Base-by-base conservation (phyloP, 257 asterid genomes). In the Ligustrum vulgare region DNA sequence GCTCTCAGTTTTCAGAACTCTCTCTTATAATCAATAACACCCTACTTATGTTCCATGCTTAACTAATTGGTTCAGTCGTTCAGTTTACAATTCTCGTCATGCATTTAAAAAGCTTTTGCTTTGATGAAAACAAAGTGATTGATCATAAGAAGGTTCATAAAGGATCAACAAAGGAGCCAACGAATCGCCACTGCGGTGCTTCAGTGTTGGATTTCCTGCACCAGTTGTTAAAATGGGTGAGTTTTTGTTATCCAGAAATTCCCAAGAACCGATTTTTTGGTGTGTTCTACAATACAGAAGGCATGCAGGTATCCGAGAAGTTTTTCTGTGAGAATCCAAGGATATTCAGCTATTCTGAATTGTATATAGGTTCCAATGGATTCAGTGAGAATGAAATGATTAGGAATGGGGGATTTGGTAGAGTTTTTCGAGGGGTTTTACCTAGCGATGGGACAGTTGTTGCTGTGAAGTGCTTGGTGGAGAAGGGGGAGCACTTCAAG, bases 331-430 rank as follows among this genome's bases (percentile, higher is more conserved):
- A 88, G 69, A 93, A 91, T 25, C 94, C 97, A 3, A 89, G 98
- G 70, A 86, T 87, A 1, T 95, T 92, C 77, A 89, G 96, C 87
- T 95, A 89, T 71, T 81, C 98, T 1, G 99, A 95, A 91, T 93
- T 95, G 2, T 95, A 86, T 76, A 77, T 94, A 10, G 98, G 93
- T 72, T 87, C 97, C 0, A 85, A 86, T 13, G 99, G 96, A 3
- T 94, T 94, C 75, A 78, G 80, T 66, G 81, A 81, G 25, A 75
- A 80, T 3, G 85, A 84, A 67, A 37, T 92, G 6, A 88, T 94
- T 20, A 98, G 99, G 1, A 89, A 92, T 77, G 99, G 99, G 1
- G 99, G 98, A 0, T 94, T 92, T 36, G 99, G 99, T 45, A 70
- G 86, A 63, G 99, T 94, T 20, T 92, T 84, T 83, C 58, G 89